Percentiles rank a stretch among this genome's conserved stretches.
These are phyloP conservation scores for Aspergillus luchuensis DNA, from an alignment of 2,329 filamentous ascomycete genomes.

Conservation along the genomic window DNA sequence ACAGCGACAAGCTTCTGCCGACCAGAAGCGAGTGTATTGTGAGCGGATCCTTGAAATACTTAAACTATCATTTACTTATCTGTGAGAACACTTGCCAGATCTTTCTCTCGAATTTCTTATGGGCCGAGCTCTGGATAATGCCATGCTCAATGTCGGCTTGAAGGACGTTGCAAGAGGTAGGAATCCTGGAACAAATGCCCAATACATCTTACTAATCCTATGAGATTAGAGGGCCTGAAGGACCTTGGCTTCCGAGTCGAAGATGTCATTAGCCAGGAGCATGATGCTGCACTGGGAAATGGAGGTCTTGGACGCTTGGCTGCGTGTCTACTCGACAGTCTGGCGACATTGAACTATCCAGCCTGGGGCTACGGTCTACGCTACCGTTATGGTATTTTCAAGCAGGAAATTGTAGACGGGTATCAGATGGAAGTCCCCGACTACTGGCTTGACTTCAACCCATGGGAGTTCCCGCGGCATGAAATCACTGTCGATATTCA, in stretches of 20 bases:
- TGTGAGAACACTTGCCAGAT: conserved; percentile 50
- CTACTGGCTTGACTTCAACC: conserved; percentile 99
- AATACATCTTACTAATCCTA: conserved; percentile 21
- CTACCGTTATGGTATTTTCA: conserved; percentile 98
- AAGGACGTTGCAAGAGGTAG: conserved; percentile 81
- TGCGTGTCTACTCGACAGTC: conserved; percentile 93
- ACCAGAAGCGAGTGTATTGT: conserved; percentile 94
- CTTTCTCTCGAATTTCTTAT: conserved; percentile 97
- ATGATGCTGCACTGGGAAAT: conserved; percentile 94
- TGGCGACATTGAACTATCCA: conserved; percentile 91
- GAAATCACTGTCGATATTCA: conserved; percentile 96
- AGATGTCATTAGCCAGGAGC: conserved; percentile 90
- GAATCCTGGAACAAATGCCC: conserved; percentile 24
- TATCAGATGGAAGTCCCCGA: conserved; percentile 98
- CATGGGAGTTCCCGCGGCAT: conserved; percentile 96
- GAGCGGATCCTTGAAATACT: conserved; percentile 28
- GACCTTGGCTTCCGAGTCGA: conserved; percentile 97
- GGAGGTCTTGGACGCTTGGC: conserved; percentile 92
- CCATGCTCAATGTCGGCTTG: conserved; percentile 91
- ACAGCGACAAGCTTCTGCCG: conserved; percentile 87
- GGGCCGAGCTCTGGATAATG: conserved; percentile 95
- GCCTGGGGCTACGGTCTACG: conserved; percentile 97
- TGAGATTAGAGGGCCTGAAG: conserved; percentile 68
- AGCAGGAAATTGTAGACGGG: conserved; percentile 97
- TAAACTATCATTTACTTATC: background rate